Evolutionary conservation across 495 filamentous ascomycete species (phyloP).

Genomic region (Lichina pygmaea): DNA sequence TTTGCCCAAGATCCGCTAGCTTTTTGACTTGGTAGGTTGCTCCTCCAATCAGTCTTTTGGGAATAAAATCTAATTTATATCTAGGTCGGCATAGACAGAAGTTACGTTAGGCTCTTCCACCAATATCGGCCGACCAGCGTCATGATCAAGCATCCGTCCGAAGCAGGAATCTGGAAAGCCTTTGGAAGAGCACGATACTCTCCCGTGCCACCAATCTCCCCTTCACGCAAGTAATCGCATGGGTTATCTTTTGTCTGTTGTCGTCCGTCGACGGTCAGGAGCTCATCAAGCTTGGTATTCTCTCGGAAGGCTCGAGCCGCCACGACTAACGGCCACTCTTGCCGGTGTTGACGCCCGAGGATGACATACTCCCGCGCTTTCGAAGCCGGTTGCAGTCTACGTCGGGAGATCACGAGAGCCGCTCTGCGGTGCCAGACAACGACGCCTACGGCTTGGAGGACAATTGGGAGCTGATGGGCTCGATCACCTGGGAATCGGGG

Average conservation of each 20-base stretch:
- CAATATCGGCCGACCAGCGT: too few species aligned
- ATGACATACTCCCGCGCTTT: neutral
- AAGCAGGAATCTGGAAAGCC: neutral
- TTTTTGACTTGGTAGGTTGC: too few species aligned
- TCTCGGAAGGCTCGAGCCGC: neutral
- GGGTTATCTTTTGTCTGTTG: neutral
- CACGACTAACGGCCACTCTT: neutral
- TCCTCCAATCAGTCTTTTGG: too few species aligned
- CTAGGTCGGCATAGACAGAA: too few species aligned
- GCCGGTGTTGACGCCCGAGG: neutral
- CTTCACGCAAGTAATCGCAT: neutral
- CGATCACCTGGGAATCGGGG: neutral
- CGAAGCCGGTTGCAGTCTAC: neutral
- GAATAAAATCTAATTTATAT: too few species aligned
- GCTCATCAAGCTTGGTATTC: neutral
- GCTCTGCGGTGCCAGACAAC: neutral
- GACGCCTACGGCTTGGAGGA: neutral
- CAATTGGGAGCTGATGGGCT: constrained; percentile 1
- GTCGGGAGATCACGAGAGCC: neutral
- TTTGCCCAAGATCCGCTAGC: too few species aligned
- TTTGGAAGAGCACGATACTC: neutral
- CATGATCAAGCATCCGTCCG: too few species aligned
- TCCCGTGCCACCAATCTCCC: neutral
- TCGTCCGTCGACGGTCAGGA: neutral
- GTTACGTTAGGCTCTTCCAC: too few species aligned